A percentile compares a stretch with the other conserved stretches of the same genome.
Evolutionary conservation across 1,284 basidiomycete genomes (phyloP).

Genomic region (Sporisorium iseilematis-ciliati): DNA sequence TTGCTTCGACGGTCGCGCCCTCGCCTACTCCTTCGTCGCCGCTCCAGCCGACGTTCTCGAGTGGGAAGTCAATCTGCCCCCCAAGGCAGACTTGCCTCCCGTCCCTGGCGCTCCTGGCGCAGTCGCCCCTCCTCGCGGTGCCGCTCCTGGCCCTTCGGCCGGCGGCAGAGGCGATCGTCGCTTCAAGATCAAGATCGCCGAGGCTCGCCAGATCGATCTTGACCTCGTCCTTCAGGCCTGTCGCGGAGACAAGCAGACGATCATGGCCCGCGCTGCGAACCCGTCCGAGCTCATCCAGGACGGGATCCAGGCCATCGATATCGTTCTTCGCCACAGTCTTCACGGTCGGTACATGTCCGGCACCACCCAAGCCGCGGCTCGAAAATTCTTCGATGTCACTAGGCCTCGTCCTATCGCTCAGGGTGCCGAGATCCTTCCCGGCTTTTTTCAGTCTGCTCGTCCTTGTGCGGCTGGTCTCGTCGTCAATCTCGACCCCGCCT

Average conservation of each 20-base stretch:
- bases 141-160: conserved; percentile 3
- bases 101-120: conserved; percentile 26
- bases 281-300: conserved; percentile 33
- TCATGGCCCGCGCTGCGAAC: conserved; percentile 40
- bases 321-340: conserved; percentile 28
- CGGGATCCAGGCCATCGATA: conserved; percentile 48
- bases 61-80: conserved; percentile 41
- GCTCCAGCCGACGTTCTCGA: conserved; percentile 19
- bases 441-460: conserved; percentile 59
- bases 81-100: conserved; percentile 20
- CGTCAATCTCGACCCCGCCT: conserved; percentile 61
- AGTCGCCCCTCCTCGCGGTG: conserved; percentile 10
- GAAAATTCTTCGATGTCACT: conserved; percentile 54
- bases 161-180: conserved; percentile 12
- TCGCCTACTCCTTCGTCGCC: conserved; percentile 23
- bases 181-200: conserved; percentile 40
- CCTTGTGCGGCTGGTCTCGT: conserved; percentile 53
- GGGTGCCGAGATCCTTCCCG: conserved; percentile 55
- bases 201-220: conserved; percentile 37
- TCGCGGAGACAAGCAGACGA: conserved; percentile 33
- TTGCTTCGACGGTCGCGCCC: conserved; percentile 47
- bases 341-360: conserved; percentile 30
- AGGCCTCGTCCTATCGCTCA: conserved; percentile 36
- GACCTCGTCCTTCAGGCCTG: conserved; percentile 33
- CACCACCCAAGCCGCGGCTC: conserved; percentile 32